A percentile compares a stretch with the other conserved stretches of the same genome.
phyloP scores from a whole-genome alignment of 805 yeast genomes.

The Kazachstania martiniae region DNA sequence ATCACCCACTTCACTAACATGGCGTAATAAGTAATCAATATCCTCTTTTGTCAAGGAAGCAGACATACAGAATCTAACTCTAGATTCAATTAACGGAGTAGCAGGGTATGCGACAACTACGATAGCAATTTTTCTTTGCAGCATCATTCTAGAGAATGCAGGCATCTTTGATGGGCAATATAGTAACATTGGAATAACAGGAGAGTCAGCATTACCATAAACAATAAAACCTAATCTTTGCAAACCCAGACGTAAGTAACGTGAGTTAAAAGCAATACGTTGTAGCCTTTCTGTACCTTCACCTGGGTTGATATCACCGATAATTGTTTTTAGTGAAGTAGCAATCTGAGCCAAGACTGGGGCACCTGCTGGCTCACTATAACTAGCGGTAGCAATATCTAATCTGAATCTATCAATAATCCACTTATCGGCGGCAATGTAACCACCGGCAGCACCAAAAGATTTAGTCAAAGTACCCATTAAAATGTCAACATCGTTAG shows the following conservation, averaged over 20 bases:
- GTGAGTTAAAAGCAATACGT: conserved; percentile 90
- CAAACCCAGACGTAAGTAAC: conserved; percentile 83
- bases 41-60: conserved; percentile 90
- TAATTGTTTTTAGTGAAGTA: conserved; percentile 66
- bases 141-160: conserved; percentile 73
- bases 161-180: conserved; percentile 94
- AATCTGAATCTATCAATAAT: conserved; percentile 67
- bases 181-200: conserved; percentile 81
- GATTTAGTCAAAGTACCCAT: conserved; percentile 98
- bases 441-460: conserved; percentile 98
- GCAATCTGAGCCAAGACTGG: conserved; percentile 84
- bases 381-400: conserved; percentile 58
- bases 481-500: conserved; percentile 66
- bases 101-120: conserved; percentile 98
- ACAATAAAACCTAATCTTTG: conserved; percentile 90
- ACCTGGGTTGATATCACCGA: conserved; percentile 78
- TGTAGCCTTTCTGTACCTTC: conserved; percentile 87
- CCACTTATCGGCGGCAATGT: conserved; percentile 64
- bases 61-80: conserved; percentile 89
- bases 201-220: conserved; percentile 92
- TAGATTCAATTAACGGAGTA: conserved; percentile 78
- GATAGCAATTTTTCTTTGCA: conserved; percentile 74
- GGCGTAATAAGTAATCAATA: conserved; percentile 66
- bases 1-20: conserved; percentile 72
- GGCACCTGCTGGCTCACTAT: conserved; percentile 84